A percentile compares a stretch with the other conserved stretches of the same genome.
phyloP scores from a whole-genome alignment of 208 protist species.

The Trypanosoma mega region DNA sequence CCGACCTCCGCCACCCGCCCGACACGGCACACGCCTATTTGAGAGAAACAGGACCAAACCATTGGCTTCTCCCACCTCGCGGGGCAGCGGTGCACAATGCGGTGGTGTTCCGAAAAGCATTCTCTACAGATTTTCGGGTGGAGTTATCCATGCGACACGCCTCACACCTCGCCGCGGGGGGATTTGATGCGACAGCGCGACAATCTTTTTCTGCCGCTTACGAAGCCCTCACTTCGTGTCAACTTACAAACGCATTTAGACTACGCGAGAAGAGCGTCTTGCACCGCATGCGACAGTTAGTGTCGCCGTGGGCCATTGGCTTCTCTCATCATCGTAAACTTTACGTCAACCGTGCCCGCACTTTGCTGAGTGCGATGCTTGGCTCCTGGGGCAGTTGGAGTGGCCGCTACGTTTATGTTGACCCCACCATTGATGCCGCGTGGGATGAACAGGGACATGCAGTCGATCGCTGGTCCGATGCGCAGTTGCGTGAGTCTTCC shows the following conservation, averaged over 20 bases:
- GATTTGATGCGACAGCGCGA: slow-evolving; percentile 11
- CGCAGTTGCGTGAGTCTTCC: slow-evolving; percentile 26
- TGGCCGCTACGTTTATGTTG: slow-evolving; percentile 50
- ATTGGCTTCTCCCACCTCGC: slow-evolving; percentile 22
- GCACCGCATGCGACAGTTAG: slow-evolving; percentile 48
- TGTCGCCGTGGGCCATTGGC: slow-evolving; percentile 31
- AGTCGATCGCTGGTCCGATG: slow-evolving; percentile 11
- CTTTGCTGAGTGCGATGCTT: slow-evolving; percentile 52
- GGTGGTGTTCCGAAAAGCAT: slow-evolving; percentile 70
- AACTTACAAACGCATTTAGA: slow-evolving; percentile 79
- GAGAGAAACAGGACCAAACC: slow-evolving; percentile 21
- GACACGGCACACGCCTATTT: slow-evolving; percentile 47
- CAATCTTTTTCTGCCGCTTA: slow-evolving; percentile 34
- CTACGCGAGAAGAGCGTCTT: slow-evolving; percentile 60
- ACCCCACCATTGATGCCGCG: slow-evolving; percentile 35
- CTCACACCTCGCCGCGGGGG: slow-evolving; percentile 16
- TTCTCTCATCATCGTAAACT: slow-evolving; percentile 46
- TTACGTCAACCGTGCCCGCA: slow-evolving; percentile 44
- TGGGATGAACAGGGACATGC: slow-evolving; percentile 41
- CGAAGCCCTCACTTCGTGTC: slow-evolving; percentile 60
- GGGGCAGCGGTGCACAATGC: slow-evolving; percentile 42
- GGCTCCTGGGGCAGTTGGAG: slow-evolving; percentile 49
- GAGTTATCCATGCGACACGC: slow-evolving; percentile 68
- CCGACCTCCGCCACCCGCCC: slow-evolving; percentile 57
- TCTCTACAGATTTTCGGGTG: slow-evolving; percentile 66